phyloP scores from a whole-genome alignment of 164 flowering plant genomes.

The Vitis rotundifolia region DNA sequence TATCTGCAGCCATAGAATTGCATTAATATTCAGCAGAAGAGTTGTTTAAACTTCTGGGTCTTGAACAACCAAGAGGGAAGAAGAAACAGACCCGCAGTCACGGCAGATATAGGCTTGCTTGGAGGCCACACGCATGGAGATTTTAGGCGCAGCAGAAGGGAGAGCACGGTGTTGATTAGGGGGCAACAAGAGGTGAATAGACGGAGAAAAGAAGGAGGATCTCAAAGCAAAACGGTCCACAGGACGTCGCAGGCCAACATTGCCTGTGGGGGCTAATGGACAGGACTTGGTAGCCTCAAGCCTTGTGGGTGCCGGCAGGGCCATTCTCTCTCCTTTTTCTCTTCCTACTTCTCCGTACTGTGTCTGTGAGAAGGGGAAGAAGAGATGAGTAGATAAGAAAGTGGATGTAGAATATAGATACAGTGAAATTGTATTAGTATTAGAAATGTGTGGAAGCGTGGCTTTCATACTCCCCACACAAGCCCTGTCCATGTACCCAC shows the following conservation, averaged over 20 bases:
- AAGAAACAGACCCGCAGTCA: conserved; percentile 73
- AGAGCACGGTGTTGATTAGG: conserved; percentile 20
- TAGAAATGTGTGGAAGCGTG: conserved; percentile 44
- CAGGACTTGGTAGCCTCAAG: conserved; percentile 15
- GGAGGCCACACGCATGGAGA: conserved; percentile 76
- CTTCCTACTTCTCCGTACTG: background rate
- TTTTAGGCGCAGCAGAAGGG: conserved; percentile 34
- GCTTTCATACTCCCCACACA: conserved; percentile 47
- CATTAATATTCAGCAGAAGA: background rate
- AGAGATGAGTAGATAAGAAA: conserved; percentile 28
- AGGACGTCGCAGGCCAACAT: conserved; percentile 43
- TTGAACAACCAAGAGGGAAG: background rate
- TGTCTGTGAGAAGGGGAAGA: background rate
- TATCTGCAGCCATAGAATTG: conserved; percentile 51
- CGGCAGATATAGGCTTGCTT: conserved; percentile 93
- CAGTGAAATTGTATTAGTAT: background rate
- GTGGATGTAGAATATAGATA: background rate
- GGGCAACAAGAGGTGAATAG: conserved; percentile 43
- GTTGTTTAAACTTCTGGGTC: background rate
- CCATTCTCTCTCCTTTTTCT: conserved; percentile 29
- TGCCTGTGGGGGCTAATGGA: conserved; percentile 25
- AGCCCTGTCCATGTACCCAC: background rate
- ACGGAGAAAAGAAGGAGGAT: conserved; percentile 59
- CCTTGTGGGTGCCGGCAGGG: conserved; percentile 41
- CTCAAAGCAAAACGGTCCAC: conserved; percentile 51